Base-by-base conservation (phyloP, 352 stramenopile species). In the Detonula confervacea region DNA sequence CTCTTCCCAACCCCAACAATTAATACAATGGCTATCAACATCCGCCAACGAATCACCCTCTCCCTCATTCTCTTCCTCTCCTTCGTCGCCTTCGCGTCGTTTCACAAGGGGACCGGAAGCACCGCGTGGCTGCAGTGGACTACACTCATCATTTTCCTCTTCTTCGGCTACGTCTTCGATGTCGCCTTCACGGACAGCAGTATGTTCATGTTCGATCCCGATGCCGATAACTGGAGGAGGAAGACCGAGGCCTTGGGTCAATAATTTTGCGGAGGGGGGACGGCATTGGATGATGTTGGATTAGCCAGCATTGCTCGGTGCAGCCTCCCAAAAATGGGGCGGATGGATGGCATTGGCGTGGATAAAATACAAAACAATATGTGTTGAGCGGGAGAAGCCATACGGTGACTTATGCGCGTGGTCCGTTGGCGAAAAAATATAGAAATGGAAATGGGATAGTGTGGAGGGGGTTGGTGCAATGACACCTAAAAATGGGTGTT, bases 171-270 rank as follows among this genome's bases (percentile, higher is more conserved):
- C 35, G 70, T 90, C 57, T 94, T 94, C 77, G 89, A 94, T 66
- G 25, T 89, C 11, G 37, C 77, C 8, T 94, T 94, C 76, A 93
- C 87, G 22, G 73, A 91, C 61, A 75, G 81, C 14, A 86, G 65
- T 44, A 91, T 76, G 30, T 94, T 93, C 73, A 83, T 94, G 29
- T 94, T 94, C 80, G 89, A 94, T 82, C 89, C 89, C n/a, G 89
- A 94, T 91, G 89, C 89, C 0, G 89, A 94, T 67, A 94, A 93
- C 61, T 94, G 87, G 87, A 84, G 89, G 83, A 84, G 89, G 57
- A 94, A 94, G 71, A 91, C 87, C 11, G 89, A 89, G 63, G 82
- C 82, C 42, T 68, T 65, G 33, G 51, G 59, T 25, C 51, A 70
- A 52, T 88, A 81, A 80, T 33, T 63, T 52, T 39, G 33, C 5